Evolutionary conservation across 768 basidiomycete genomes (phyloP), one percentile per base, ranked within the genome.

Genomic region (Suillus fuscotomentosus): DNA sequence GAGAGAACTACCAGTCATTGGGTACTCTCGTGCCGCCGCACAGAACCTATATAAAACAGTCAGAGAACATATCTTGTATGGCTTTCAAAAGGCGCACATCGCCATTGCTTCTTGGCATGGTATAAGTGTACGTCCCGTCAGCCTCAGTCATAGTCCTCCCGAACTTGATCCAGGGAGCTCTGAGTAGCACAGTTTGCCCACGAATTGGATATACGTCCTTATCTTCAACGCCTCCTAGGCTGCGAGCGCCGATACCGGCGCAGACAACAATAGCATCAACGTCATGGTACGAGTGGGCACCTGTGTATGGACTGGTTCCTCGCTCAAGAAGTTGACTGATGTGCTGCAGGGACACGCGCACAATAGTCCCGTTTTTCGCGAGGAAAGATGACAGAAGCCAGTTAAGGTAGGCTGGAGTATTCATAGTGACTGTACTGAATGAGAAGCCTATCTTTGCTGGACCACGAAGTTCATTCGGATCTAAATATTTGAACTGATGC

Each of bases 381-480:
- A 85, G 74, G 73, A 93, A 88, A 8, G 84, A 85, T 3, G 80
- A 69, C 38, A 86, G 73, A 4, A 94, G 83, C 75, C 89, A 92
- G 22, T 83, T 78, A 61, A 91, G 75, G 70, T 92, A 93, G 5
- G 76, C 70, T 0, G 86, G 81, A 0, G 85, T 80, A 72, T 93
- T 87, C 67, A 95, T 87, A 1, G 87, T 85, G 34, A 95, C 65
- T 0, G 91, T 91, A 5, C 77, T 83, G 77, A 93, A 92, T 0
- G 84, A 75, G 1, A 81, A 80, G 1, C 89, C 92, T 9, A 75
- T 69, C 11, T 83, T 81, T 4, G 74, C 76, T 0, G 78, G 74
- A 22, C 79, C 71, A 59, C 57, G 57, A 2, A 88, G 77, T 3
- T 83, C 75, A 4, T 80, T 69, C 45, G 76, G 63, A 1, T 80